Conservation (phyloP, 441 rosid genomes). For the Corymbia citriodora region DNA sequence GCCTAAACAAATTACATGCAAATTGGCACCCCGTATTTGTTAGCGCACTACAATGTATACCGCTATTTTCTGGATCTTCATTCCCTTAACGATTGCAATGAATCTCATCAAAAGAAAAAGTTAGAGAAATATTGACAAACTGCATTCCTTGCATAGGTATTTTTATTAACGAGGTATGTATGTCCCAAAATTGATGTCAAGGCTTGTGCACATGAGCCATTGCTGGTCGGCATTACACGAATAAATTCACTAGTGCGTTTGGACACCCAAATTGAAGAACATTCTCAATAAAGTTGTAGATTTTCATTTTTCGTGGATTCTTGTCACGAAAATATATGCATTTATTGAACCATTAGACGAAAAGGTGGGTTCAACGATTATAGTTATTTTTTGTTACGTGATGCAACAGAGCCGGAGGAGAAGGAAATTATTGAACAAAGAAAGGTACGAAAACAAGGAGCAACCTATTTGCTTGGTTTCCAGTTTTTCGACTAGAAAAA, state of each 20-base stretch:
- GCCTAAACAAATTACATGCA: constrained; percentile 22
- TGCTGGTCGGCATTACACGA: background rate
- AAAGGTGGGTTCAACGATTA: too few relatives aligned
- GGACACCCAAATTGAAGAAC: background rate
- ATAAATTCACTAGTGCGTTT: background rate
- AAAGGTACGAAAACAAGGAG: too few relatives aligned
- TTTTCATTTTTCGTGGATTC: background rate
- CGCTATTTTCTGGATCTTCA: background rate
- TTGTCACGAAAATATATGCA: background rate
- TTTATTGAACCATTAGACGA: too few relatives aligned
- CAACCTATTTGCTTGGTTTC: too few relatives aligned
- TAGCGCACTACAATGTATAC: background rate
- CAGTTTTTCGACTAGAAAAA: too few relatives aligned
- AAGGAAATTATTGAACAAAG: too few relatives aligned
- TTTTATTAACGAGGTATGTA: background rate
- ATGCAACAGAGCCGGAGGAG: too few relatives aligned
- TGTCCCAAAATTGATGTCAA: background rate
- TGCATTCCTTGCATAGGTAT: too few relatives aligned
- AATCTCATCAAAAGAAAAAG: background rate
- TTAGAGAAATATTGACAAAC: too few relatives aligned
- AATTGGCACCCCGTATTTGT: background rate
- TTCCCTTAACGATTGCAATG: background rate
- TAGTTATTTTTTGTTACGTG: too few relatives aligned
- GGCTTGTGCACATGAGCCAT: background rate
- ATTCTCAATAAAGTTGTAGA: too few relatives aligned